These are phyloP conservation scores for Sinapis alba DNA, from an alignment of 441 rosid genomes.

Conservation along the genomic window DNA sequence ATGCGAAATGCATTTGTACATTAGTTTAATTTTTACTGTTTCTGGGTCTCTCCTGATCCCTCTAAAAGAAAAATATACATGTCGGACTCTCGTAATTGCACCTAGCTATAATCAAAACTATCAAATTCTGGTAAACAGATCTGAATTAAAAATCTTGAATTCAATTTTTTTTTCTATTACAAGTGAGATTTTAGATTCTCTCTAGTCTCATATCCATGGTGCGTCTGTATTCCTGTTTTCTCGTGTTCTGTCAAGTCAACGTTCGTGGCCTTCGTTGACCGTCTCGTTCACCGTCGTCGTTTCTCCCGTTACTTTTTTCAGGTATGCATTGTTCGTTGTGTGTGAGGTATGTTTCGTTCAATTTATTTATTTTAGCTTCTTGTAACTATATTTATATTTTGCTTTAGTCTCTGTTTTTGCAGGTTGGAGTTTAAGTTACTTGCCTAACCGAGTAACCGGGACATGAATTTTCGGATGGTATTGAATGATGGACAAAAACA, in stretches of 20 bases:
- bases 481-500: not conserved
- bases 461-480: constrained; percentile 21
- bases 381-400: not conserved
- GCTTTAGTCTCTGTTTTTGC: not conserved
- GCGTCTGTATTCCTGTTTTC: constrained; percentile 1
- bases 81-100: not conserved
- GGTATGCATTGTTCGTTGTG: constrained; percentile 33
- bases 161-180: not conserved
- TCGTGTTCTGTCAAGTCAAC: constrained; percentile 28
- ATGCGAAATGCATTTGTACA: constrained; percentile 42
- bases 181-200: not conserved
- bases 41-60: not conserved
- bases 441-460: not conserved
- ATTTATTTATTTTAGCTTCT: not conserved
- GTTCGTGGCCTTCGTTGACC: constrained; percentile 8
- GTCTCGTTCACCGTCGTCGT: not conserved
- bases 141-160: not conserved
- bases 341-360: constrained; percentile 29
- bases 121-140: constrained; percentile 11
- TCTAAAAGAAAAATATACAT: not conserved
- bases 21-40: constrained; percentile 31
- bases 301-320: constrained; percentile 17
- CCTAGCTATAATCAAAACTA: not conserved
- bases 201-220: not conserved
- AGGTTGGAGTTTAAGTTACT: constrained; percentile 24